These are phyloP conservation scores for Botryotinia globosa DNA, from an alignment of 2,329 filamentous ascomycete genomes.

Conservation along the genomic window DNA sequence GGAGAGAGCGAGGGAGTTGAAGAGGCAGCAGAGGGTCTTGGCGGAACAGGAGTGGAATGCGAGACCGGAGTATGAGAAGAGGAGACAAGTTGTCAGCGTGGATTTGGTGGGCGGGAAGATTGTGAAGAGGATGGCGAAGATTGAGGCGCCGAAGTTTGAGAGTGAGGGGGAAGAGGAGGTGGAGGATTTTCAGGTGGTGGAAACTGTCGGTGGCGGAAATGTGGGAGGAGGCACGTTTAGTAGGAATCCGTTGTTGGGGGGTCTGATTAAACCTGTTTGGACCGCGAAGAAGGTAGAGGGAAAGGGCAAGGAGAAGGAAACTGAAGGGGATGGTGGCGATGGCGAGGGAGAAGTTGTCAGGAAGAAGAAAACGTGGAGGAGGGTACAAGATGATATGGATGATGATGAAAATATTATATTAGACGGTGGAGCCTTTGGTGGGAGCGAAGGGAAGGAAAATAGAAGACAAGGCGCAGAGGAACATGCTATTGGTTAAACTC, in stretches of 20 bases:
- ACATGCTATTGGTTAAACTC: not conserved
- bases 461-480: slow-evolving; percentile 24
- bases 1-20: slow-evolving; percentile 65
- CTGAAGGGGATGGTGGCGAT: slow-evolving; percentile 22
- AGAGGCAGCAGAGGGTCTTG: slow-evolving; percentile 65
- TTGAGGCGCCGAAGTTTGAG: slow-evolving; percentile 30
- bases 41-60: slow-evolving; percentile 67
- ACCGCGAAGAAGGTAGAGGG: slow-evolving; percentile 33
- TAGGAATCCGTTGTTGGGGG: slow-evolving; percentile 39
- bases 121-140: slow-evolving; percentile 36
- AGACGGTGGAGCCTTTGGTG: slow-evolving; percentile 40
- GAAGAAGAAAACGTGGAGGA: slow-evolving; percentile 40
- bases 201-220: slow-evolving; percentile 24
- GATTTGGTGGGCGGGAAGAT: slow-evolving; percentile 65
- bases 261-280: slow-evolving; percentile 40
- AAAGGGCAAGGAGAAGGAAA: slow-evolving; percentile 29
- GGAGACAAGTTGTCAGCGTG: slow-evolving; percentile 64
- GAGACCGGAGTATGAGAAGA: slow-evolving; percentile 68
- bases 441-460: slow-evolving; percentile 21
- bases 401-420: slow-evolving; percentile 44
- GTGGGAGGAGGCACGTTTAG: slow-evolving; percentile 37
- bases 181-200: slow-evolving; percentile 21
- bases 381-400: slow-evolving; percentile 43
- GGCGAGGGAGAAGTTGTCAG: slow-evolving; percentile 20
- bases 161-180: slow-evolving; percentile 31